A percentile compares a stretch with the other conserved stretches of the same genome.
These are phyloP conservation scores for Calonectria fujianensis DNA, from an alignment of 2,329 filamentous ascomycete species.

Conservation along the genomic window DNA sequence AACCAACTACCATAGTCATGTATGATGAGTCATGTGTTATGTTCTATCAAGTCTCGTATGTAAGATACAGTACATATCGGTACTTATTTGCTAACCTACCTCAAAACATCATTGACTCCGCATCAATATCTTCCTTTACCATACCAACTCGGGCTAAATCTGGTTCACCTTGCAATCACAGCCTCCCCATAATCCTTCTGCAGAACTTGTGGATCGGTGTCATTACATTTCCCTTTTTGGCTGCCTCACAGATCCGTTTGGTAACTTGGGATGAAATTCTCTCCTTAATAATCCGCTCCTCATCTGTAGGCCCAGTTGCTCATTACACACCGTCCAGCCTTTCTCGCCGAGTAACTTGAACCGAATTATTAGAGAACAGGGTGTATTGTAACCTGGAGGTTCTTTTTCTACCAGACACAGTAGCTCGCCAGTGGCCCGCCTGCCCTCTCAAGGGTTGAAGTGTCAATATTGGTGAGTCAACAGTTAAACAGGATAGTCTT, in stretches of 20 bases:
- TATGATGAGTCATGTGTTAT: conserved; percentile 19
- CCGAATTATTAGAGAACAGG: conserved; percentile 70
- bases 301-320: conserved; percentile 72
- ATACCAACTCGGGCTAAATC: conserved; percentile 54
- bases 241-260: conserved; percentile 42
- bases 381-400: conserved; percentile 54
- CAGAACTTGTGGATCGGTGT: conserved; percentile 49
- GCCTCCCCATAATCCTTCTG: conserved; percentile 58
- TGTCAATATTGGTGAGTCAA: conserved; percentile 55
- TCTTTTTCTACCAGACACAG: conserved; percentile 59
- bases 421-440: conserved; percentile 60
- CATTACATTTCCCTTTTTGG: conserved; percentile 46
- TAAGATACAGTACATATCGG: background rate
- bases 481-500: conserved; percentile 57
- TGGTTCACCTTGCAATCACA: conserved; percentile 57
- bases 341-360: conserved; percentile 75
- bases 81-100: background rate
- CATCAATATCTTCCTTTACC: conserved; percentile 55
- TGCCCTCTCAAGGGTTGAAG: conserved; percentile 57
- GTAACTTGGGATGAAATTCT: conserved; percentile 35
- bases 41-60: background rate
- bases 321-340: conserved; percentile 78
- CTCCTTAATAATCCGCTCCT: conserved; percentile 62
- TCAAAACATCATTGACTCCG: conserved; percentile 48
- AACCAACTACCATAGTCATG: conserved; percentile 1